These are phyloP conservation scores for Kwoniella botswanensis DNA, from an alignment of 768 basidiomycete genomes.

Conservation along the genomic window DNA sequence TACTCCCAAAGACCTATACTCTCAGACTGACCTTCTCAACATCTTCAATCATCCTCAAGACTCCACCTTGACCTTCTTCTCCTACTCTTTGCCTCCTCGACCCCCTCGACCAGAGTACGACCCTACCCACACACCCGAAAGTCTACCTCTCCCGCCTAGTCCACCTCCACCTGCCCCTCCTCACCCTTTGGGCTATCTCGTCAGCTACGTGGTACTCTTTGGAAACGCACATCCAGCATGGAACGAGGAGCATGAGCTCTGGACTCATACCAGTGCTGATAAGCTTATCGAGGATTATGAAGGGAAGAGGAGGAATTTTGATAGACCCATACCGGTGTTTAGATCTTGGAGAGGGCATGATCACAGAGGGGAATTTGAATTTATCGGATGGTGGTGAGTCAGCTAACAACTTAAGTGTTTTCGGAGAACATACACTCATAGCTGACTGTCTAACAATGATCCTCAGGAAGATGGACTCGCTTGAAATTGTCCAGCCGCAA, in stretches of 20 bases:
- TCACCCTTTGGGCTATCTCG: constrained; percentile 30
- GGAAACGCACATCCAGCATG: constrained; percentile 40
- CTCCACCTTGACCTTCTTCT: constrained; percentile 35
- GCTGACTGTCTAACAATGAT: background rate
- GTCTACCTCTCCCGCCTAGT: constrained; percentile 27
- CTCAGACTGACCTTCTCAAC: background rate
- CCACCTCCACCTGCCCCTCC: constrained; percentile 23
- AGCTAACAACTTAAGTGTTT: background rate
- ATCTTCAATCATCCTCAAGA: constrained; percentile 36
- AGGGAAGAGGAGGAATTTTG: constrained; percentile 37
- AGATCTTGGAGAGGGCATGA: background rate
- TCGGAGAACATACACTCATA: too few species aligned
- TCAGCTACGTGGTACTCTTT: constrained; percentile 36
- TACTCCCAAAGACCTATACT: background rate
- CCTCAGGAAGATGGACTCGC: constrained; percentile 28
- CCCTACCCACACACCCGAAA: constrained; percentile 21
- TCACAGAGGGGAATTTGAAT: constrained; percentile 12
- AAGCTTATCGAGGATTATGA: constrained; percentile 33
- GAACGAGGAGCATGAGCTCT: constrained; percentile 32
- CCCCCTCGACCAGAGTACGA: constrained; percentile 17
- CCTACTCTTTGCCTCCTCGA: background rate
- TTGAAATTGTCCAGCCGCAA: constrained; percentile 27
- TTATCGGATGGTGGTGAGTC: constrained; percentile 46
- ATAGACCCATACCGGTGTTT: constrained; percentile 43
- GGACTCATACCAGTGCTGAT: constrained; percentile 38